Conservation (phyloP, 257 asterid species). For the Penstemon newberryi region DNA sequence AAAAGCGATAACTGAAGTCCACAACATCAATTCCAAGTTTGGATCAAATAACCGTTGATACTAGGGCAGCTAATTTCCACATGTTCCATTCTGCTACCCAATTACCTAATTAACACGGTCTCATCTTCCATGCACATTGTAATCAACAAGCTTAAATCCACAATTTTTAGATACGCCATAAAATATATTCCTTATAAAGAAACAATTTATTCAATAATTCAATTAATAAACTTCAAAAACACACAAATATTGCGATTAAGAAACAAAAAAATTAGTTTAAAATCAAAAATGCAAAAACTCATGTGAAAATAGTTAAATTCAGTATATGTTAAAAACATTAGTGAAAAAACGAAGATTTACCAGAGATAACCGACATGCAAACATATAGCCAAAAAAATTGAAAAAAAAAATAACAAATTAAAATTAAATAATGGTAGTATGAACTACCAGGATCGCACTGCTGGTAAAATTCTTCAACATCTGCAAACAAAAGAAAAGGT, state of each 20-base stretch:
- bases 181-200: not conserved
- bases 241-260: not conserved
- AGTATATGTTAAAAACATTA: not conserved
- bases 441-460: slow-evolving; percentile 55
- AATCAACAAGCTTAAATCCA: slow-evolving; percentile 23
- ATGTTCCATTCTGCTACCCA: slow-evolving; percentile 9
- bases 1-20: no score
- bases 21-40: no score
- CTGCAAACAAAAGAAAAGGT: slow-evolving; percentile 33
- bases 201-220: not conserved
- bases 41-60: no score
- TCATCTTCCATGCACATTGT: slow-evolving; percentile 15
- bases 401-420: not conserved
- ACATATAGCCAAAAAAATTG: slow-evolving; percentile 13
- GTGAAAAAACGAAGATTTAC: slow-evolving; percentile 15
- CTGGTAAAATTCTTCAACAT: slow-evolving; percentile 59
- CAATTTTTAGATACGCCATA: slow-evolving; percentile 5
- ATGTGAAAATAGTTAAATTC: not conserved
- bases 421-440: not conserved
- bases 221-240: not conserved
- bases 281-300: slow-evolving; percentile 24
- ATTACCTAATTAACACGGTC: slow-evolving; percentile 3
- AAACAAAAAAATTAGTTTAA: slow-evolving; percentile 7
- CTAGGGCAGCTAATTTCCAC: not conserved
- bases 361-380: slow-evolving; percentile 13